Conservation (phyloP, 192 early-diverging fungal species). For the Gigaspora rosea region DNA sequence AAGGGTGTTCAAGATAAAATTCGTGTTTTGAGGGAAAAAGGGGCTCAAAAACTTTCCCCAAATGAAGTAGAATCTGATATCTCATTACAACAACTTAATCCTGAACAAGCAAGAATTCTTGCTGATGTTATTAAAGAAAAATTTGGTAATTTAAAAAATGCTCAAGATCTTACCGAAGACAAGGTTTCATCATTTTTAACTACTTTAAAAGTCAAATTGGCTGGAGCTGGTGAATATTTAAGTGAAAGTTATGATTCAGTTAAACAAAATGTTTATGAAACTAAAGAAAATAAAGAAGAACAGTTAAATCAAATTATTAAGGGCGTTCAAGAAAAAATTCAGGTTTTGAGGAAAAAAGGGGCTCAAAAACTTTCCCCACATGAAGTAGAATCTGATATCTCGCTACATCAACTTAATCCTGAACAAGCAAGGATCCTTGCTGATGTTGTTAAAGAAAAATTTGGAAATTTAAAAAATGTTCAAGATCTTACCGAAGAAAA, state of each 20-base stretch:
- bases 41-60: background rate
- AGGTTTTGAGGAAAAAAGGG: background rate
- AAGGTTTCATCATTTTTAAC: background rate
- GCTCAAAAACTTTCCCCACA: background rate
- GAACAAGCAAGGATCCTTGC: constrained; percentile 4
- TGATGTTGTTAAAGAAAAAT: constrained; percentile 7
- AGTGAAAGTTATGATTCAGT: background rate
- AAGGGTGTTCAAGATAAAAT: background rate
- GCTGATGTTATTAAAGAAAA: constrained; percentile 6
- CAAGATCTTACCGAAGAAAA: constrained; percentile 21
- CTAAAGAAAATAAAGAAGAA: constrained; percentile 10
- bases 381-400: background rate
- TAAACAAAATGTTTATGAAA: background rate
- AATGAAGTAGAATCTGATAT: background rate
- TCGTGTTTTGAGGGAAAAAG: background rate
- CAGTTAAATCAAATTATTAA: constrained; percentile 3
- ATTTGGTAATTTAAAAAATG: background rate
- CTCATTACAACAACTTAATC: background rate
- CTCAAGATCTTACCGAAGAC: constrained; percentile 15
- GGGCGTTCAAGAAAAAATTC: background rate
- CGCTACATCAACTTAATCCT: constrained; percentile 2
- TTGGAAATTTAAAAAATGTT: background rate
- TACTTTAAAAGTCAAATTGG: background rate
- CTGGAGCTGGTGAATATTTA: background rate
- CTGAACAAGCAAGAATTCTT: constrained; percentile 3